phyloP scores from a whole-genome alignment of 345 rosid genomes.

The Capsella bursapastoris region DNA sequence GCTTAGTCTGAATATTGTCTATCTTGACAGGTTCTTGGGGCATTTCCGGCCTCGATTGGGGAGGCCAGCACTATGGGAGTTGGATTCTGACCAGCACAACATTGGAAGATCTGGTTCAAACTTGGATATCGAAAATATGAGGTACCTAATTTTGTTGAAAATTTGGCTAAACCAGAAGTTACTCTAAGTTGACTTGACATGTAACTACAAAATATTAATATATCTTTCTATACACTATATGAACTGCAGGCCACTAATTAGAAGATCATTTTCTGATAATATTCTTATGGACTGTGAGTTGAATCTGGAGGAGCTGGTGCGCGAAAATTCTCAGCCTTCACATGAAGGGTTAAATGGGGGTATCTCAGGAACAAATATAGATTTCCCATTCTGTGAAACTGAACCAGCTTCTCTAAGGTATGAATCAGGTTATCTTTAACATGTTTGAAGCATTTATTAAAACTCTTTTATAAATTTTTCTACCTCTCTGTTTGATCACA shows the following conservation, averaged over 20 bases:
- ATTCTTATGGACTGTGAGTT: constrained; percentile 30
- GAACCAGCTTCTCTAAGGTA: constrained; percentile 40
- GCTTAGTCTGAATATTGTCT: constrained; percentile 10
- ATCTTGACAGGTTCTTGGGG: constrained; percentile 42
- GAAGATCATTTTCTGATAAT: constrained; percentile 45
- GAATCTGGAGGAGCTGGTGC: constrained; percentile 37
- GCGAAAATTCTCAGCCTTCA: constrained; percentile 33
- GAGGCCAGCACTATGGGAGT: constrained; percentile 40
- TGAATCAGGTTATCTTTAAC: constrained; percentile 13
- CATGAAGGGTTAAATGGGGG: constrained; percentile 39
- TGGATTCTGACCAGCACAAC: constrained; percentile 42
- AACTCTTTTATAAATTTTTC: not conserved
- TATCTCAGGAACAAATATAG: constrained; percentile 34
- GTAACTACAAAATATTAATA: constrained; percentile 4
- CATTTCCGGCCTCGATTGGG: constrained; percentile 43
- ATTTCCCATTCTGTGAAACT: constrained; percentile 35
- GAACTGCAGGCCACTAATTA: constrained; percentile 40
- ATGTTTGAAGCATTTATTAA: constrained; percentile 19
- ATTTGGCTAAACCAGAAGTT: not conserved
- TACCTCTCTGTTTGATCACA: constrained; percentile 14
- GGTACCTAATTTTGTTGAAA: constrained; percentile 34
- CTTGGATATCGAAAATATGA: constrained; percentile 37
- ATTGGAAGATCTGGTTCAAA: constrained; percentile 39
- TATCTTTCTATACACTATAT: constrained; percentile 16
- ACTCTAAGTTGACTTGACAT: constrained; percentile 1